A percentile compares a stretch with the other conserved stretches of the same genome.
Conservation (phyloP, 2,329 filamentous ascomycete genomes). For the Blastomyces silverae region DNA sequence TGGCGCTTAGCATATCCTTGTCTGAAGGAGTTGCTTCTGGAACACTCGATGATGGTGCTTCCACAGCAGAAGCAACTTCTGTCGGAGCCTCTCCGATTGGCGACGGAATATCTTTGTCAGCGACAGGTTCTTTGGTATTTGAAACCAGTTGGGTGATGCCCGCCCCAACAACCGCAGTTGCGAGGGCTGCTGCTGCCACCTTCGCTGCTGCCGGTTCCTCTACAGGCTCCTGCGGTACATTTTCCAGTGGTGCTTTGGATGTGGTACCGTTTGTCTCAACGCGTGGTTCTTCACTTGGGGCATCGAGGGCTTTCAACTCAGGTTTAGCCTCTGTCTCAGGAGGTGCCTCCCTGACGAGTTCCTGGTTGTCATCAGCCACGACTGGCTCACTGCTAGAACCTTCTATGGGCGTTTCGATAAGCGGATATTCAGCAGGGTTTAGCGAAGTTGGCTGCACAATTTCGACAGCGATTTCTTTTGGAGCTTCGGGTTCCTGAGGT, state of each 20-base stretch:
- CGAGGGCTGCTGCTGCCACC: not conserved
- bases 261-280: conserved; percentile 3
- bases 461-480: conserved; percentile 10
- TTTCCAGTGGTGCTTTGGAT: conserved; percentile 4
- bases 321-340: not conserved
- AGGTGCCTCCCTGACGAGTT: not conserved
- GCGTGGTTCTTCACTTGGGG: not conserved
- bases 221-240: conserved; percentile 5
- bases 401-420: conserved; percentile 5
- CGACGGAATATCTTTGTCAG: not conserved
- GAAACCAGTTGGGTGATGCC: not conserved
- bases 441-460: not conserved
- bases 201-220: conserved; percentile 4
- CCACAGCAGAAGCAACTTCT: conserved; percentile 5
- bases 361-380: not conserved
- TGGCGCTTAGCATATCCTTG: not conserved
- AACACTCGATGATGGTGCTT: not conserved
- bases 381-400: not conserved
- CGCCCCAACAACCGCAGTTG: conserved; percentile 6
- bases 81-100: not conserved
- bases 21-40: not conserved
- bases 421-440: not conserved
- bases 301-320: not conserved
- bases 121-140: not conserved
- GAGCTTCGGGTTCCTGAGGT: conserved; percentile 7